Evolutionary conservation across 2,329 filamentous ascomycete genomes (phyloP).

Genomic region (Cercospora sp.): DNA sequence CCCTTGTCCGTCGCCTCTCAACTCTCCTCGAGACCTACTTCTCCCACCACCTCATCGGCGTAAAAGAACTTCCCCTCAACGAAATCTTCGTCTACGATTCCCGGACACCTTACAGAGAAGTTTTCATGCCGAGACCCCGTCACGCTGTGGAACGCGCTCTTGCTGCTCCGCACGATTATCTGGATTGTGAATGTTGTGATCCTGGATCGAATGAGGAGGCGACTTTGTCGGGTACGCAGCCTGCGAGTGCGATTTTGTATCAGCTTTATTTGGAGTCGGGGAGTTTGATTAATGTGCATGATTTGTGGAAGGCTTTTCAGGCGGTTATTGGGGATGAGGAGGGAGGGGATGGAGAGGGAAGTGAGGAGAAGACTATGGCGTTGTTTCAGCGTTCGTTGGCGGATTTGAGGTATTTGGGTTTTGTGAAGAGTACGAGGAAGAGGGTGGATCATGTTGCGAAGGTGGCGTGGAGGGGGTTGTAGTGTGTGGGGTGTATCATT

Average conservation of each 20-base stretch:
- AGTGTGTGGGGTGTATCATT: constrained; percentile 15
- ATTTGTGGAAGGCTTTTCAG: constrained; percentile 76
- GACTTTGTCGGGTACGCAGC: constrained; percentile 61
- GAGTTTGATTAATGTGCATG: constrained; percentile 72
- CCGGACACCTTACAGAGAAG: constrained; percentile 66
- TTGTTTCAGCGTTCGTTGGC: constrained; percentile 83
- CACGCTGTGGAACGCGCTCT: constrained; percentile 70
- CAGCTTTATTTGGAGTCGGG: constrained; percentile 78
- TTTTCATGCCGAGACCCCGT: constrained; percentile 73
- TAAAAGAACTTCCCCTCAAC: constrained; percentile 59
- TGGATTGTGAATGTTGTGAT: constrained; percentile 69
- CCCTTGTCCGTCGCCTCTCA: constrained; percentile 60
- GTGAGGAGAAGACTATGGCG: constrained; percentile 47
- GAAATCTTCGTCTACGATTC: constrained; percentile 77
- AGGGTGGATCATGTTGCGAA: constrained; percentile 92
- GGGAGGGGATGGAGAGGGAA: not conserved
- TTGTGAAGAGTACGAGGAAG: constrained; percentile 85
- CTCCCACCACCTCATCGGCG: constrained; percentile 48
- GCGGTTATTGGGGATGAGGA: constrained; percentile 56
- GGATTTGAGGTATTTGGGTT: constrained; percentile 80
- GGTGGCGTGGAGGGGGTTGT: constrained; percentile 74
- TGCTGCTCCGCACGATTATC: constrained; percentile 71
- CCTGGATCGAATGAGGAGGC: constrained; percentile 44
- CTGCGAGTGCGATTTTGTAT: constrained; percentile 72
- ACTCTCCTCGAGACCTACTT: constrained; percentile 54